Base-by-base conservation (phyloP, 2,329 filamentous ascomycete genomes). In the Cytospora piceicola region DNA sequence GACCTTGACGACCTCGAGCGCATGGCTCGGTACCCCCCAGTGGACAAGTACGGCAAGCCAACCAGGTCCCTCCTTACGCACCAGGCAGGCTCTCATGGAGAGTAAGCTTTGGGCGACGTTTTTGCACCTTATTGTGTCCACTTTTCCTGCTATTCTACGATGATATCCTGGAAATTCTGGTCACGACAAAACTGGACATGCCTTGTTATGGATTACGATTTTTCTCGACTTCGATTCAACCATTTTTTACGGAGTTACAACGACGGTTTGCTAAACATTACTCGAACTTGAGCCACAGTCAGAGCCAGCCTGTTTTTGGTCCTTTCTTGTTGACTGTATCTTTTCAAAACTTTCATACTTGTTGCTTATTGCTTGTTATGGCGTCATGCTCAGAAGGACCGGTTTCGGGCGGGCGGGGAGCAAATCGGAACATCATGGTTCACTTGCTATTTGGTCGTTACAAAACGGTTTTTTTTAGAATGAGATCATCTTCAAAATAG, bases 1-100 rank as follows among this genome's bases (percentile, higher is more conserved):
- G 88, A 91, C 22, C 85, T 95, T 1, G 92, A 95, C 73, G 90
- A 93, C 64, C 82, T 95, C 8, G 92, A 95, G 80, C 85, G 90
- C 64, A 86, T 86, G 68, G 91, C 92, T 51, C 85, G 92, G 53
- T 95, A 83, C 78, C 92, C 92, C 0, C 78, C 83, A 8, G 87
- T 90, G 7, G 85, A 89, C 73, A 79, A 78, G 52, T 78, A 82
- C 63, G 85, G 85, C 30, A 78, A 78, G 20, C 83, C 82, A 70
- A 81, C 82, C 29, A 77, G 76, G 58, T 74, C 76, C 56, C 73
- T 80, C 5, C 70, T 81, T 11, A 68, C 74, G 42, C 75, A 80
- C 61, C 80, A 82, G 65, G 80, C 80, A 2, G 80, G 80, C 2
- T 79, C 80, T 20, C 78, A 80, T 61, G 76, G 75, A 63, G 73